Base-by-base conservation (phyloP, 768 basidiomycete genomes). In the Artomyces pyxidatus region DNA sequence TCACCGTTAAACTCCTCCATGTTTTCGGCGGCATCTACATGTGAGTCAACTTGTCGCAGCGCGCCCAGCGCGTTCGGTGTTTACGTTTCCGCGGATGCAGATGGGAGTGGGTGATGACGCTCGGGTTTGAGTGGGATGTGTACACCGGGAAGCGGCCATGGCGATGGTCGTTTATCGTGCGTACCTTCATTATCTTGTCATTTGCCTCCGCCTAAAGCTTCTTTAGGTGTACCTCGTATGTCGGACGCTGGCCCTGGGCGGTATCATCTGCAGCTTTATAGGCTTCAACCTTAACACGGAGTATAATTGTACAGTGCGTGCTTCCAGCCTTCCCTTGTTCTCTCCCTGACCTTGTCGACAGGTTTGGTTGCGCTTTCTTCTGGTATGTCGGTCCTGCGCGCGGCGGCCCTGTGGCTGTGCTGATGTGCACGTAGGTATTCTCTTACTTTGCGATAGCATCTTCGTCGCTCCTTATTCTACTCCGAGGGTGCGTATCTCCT, bases 1-100 rank as follows among this genome's bases (percentile, higher is more conserved):
- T 41, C 26, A 48, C 47, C 16, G 47, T 48, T n/a, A 48, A 48
- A 30, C 47, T 48, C 10, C 8, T 48, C 39, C 47, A 48, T 40
- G 47, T 48, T 12, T 48, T 48, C 25, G 47, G 38, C 14, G 47
- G 47, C 4, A 41, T 48, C 3, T 48, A 48, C 21, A 26, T 48
- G 47, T 48, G 39, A 48, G 47, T 29, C 10, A 10, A 9, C 21
- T 23, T 9, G 17, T 29, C 5, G 16, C 28, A 12, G 17, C 10
- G 28, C 6, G 26, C 17, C 35, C 27, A 38, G 29, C 5, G 12
- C 19, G 19, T n/a, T 19, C 19, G 38, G n/a, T 21, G 27, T 25
- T 25, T 10, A 41, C n/a, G 21, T 14, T 16, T 41, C 16, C 38
- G 16, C 38, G 44, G 16, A 6, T 37, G 32, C 17, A 48, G 47